phyloP scores from a whole-genome alignment of 345 rosid genomes.

The Hypericum androsaemum region DNA sequence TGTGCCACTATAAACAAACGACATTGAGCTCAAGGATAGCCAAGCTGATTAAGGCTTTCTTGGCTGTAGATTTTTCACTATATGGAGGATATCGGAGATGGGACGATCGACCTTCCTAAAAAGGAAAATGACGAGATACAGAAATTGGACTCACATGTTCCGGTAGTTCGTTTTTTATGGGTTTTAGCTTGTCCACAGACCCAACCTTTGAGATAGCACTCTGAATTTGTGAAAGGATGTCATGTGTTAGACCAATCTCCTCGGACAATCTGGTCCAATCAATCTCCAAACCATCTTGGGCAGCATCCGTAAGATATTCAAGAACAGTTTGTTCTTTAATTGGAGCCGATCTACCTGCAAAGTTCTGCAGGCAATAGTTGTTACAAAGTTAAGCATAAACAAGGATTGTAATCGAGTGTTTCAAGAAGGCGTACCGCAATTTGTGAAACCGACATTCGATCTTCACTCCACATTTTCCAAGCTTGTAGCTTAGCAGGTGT shows the following conservation, averaged over 20 bases:
- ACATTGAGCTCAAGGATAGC: too few species aligned
- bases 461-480: slow-evolving; percentile 40
- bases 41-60: too few species aligned
- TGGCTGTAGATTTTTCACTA: too few species aligned
- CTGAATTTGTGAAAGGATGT: slow-evolving; percentile 23
- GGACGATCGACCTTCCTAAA: too few species aligned
- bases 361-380: slow-evolving; percentile 17
- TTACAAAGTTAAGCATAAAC: not conserved
- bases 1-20: too few species aligned
- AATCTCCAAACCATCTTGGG: slow-evolving; percentile 24
- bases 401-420: not conserved
- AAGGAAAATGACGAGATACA: not conserved
- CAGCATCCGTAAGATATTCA: slow-evolving; percentile 34
- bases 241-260: slow-evolving; percentile 26
- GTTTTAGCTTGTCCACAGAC: slow-evolving; percentile 32
- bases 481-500: slow-evolving; percentile 34
- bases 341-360: slow-evolving; percentile 32
- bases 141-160: slow-evolving; percentile 26
- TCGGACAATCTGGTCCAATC: slow-evolving; percentile 27
- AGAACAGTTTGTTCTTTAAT: slow-evolving; percentile 38
- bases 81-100: too few species aligned
- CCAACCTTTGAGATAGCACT: slow-evolving; percentile 33
- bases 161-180: slow-evolving; percentile 36
- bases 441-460: slow-evolving; percentile 26
- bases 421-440: slow-evolving; percentile 29